Evolutionary conservation across 495 filamentous ascomycete species (phyloP).

Genomic region (Schizothecium vesticola): DNA sequence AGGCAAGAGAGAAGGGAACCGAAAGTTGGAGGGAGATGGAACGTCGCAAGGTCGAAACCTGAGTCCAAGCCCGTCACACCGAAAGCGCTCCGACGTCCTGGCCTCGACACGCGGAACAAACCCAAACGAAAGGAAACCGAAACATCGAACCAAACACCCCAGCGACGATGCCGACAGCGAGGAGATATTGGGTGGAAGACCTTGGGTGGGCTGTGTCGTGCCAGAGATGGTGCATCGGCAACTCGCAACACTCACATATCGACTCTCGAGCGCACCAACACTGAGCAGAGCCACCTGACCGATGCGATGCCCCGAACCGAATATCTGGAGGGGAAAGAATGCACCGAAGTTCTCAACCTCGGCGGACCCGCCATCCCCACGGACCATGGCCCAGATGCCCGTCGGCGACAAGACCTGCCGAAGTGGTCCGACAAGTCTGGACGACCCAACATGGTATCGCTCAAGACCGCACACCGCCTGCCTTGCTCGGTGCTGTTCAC

Average conservation of each 20-base stretch:
- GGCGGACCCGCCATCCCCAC: neutral
- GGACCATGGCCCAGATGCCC: neutral
- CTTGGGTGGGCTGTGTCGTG: neutral
- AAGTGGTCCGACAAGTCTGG: neutral
- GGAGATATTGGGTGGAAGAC: neutral
- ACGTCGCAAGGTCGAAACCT: neutral
- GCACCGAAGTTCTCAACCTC: neutral
- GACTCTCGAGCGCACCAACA: neutral
- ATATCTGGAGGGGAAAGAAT: neutral
- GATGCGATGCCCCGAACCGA: neutral
- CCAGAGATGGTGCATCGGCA: neutral
- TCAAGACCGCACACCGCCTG: neutral
- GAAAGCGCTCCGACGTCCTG: neutral
- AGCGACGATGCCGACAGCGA: neutral
- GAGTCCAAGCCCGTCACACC: neutral
- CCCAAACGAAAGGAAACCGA: neutral
- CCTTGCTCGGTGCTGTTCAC: neutral
- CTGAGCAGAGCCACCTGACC: neutral
- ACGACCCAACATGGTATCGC: neutral
- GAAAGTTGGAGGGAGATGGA: neutral
- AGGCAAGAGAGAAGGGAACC: constrained; percentile 7
- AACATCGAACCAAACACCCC: neutral
- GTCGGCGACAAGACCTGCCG: neutral
- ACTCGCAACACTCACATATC: neutral
- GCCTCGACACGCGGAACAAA: neutral